A percentile compares a stretch with the other conserved stretches of the same genome.
Conservation (phyloP, 1,284 basidiomycete genomes). For the Heterobasidion occidentale region DNA sequence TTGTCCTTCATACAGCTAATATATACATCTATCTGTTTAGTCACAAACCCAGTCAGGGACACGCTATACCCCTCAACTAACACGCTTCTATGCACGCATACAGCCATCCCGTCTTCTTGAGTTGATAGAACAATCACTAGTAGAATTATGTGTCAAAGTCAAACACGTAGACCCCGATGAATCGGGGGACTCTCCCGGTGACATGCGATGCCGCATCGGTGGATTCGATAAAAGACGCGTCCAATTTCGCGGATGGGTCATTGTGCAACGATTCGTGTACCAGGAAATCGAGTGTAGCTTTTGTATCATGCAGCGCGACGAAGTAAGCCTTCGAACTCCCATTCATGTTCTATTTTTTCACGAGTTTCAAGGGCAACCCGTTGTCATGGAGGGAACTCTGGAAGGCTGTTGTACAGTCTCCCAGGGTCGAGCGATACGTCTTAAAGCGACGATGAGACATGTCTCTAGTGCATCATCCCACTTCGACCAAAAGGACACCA, state of each 20-base stretch:
- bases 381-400: conserved; percentile 70
- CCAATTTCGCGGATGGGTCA: conserved; percentile 63
- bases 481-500: too few species aligned
- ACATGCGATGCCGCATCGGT: conserved; percentile 40
- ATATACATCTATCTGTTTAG: conserved; percentile 24
- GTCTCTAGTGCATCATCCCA: too few species aligned
- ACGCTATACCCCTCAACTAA: conserved; percentile 64
- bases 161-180: conserved; percentile 35
- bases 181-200: conserved; percentile 43
- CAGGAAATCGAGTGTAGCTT: conserved; percentile 44
- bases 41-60: conserved; percentile 68
- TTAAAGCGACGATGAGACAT: not conserved
- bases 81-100: conserved; percentile 64
- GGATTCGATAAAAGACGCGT: conserved; percentile 55
- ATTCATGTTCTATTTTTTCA: not conserved
- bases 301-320: conserved; percentile 58
- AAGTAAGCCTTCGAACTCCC: conserved; percentile 30
- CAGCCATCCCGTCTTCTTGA: conserved; percentile 42
- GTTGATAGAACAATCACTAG: conserved; percentile 45
- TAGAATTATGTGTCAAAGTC: conserved; percentile 39
- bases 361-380: conserved; percentile 50
- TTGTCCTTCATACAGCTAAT: not conserved
- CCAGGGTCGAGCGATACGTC: conserved; percentile 49
- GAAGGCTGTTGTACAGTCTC: conserved; percentile 49
- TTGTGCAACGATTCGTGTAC: conserved; percentile 49